Percentiles rank a stretch among this genome's conserved stretches.
Conservation (phyloP, 352 stramenopile genomes). For the Albugo candida region DNA sequence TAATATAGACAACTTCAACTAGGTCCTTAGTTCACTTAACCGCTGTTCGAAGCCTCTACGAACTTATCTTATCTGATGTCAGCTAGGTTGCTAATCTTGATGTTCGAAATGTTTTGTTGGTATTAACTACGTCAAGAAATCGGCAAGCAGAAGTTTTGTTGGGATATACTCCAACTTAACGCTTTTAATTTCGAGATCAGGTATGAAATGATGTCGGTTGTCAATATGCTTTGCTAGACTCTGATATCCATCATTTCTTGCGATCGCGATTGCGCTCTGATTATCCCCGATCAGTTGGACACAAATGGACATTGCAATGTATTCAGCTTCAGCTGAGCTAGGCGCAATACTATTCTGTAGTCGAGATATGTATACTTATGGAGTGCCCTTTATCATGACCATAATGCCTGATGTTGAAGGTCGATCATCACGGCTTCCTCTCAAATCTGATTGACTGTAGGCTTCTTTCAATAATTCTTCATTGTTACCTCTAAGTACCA, state of each 20-base stretch:
- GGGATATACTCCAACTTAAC: no score
- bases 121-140: no score
- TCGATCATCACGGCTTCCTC: constrained; percentile 7
- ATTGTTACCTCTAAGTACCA: neutral
- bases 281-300: constrained; percentile 8
- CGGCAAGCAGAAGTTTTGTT: no score
- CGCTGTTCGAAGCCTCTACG: no score
- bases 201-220: neutral
- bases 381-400: constrained; percentile 8
- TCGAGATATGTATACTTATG: constrained; percentile 4
- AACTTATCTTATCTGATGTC: no score
- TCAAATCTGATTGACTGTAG: constrained; percentile 10
- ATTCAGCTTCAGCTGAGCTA: constrained; percentile 12
- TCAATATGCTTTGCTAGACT: neutral
- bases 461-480: neutral
- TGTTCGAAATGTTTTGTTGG: no score
- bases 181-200: no score
- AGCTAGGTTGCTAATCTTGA: no score
- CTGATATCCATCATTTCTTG: constrained; percentile 4
- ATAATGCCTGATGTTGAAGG: constrained; percentile 7
- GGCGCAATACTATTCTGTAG: constrained; percentile 12
- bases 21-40: no score
- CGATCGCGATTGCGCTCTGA: constrained; percentile 6
- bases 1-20: no score
- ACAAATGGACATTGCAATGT: constrained; percentile 11